Conservation (phyloP, 208 protist species). For the Trypanosomatidae sp. region DNA sequence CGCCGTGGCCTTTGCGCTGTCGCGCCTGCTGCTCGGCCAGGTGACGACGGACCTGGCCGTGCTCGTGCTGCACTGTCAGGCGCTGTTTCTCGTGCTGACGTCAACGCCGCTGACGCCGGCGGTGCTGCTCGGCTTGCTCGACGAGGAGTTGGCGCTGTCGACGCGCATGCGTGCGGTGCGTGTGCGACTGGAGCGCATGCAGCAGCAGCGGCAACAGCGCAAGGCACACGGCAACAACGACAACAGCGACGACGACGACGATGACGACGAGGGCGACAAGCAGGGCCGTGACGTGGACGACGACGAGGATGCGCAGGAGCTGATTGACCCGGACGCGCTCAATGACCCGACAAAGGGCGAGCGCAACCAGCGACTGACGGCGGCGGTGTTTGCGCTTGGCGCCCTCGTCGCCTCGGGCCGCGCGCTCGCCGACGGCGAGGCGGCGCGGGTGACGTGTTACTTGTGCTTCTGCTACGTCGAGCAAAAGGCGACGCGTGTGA, state of each 20-base stretch:
- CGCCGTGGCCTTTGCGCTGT: constrained; percentile 62
- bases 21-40: constrained; percentile 76
- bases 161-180: constrained; percentile 51
- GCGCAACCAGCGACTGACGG: constrained; percentile 73
- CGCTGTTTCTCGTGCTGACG: constrained; percentile 43
- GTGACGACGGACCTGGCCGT: constrained; percentile 68
- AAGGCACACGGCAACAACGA: neutral
- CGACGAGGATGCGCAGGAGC: constrained; percentile 24
- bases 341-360: constrained; percentile 80
- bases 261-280: constrained; percentile 1
- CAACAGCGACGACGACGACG: constrained; percentile 1
- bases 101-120: constrained; percentile 32
- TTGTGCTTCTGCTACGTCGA: constrained; percentile 80
- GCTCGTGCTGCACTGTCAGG: constrained; percentile 60
- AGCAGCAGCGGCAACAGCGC: neutral
- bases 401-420: constrained; percentile 27
- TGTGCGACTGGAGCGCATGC: constrained; percentile 20
- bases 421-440: constrained; percentile 21
- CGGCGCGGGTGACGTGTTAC: constrained; percentile 17
- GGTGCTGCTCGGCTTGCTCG: constrained; percentile 54
- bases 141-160: constrained; percentile 56
- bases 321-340: constrained; percentile 74
- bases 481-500: constrained; percentile 66
- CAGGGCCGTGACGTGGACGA: constrained; percentile 4
- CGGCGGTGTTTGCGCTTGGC: constrained; percentile 57